Evolutionary conservation across 352 stramenopile genomes (phyloP).

Genomic region (Phytophthora aleatoria): DNA sequence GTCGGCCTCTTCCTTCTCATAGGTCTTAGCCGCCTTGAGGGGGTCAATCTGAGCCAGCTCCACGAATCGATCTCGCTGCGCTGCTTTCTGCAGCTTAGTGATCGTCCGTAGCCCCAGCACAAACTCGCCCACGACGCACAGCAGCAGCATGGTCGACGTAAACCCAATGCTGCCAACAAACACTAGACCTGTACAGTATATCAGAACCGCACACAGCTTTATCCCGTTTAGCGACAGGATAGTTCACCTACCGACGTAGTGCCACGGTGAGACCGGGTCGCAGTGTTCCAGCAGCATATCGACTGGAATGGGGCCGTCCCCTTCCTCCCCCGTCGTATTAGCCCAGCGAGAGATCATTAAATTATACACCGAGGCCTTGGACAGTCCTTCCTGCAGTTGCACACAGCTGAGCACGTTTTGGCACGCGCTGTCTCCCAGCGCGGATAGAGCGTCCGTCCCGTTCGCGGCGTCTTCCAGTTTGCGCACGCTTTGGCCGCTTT

Average conservation of each 20-base stretch:
- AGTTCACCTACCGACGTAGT: slow-evolving; percentile 41
- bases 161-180: slow-evolving; percentile 51
- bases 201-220: not conserved
- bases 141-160: slow-evolving; percentile 43
- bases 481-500: slow-evolving; percentile 21
- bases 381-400: slow-evolving; percentile 40
- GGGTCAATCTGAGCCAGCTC: slow-evolving; percentile 47
- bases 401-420: slow-evolving; percentile 36
- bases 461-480: slow-evolving; percentile 10
- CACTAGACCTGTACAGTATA: slow-evolving; percentile 34
- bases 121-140: slow-evolving; percentile 55
- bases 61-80: slow-evolving; percentile 37
- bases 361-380: slow-evolving; percentile 46
- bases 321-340: slow-evolving; percentile 3
- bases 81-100: slow-evolving; percentile 40
- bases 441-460: slow-evolving; percentile 6
- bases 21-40: slow-evolving; percentile 1
- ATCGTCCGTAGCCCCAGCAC: slow-evolving; percentile 47
- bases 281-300: slow-evolving; percentile 44
- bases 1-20: slow-evolving; percentile 12
- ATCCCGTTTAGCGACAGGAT: not conserved
- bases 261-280: slow-evolving; percentile 42
- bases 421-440: slow-evolving; percentile 32
- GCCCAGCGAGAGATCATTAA: slow-evolving; percentile 45
- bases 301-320: slow-evolving; percentile 21